Evolutionary conservation across 2,329 filamentous ascomycete genomes (phyloP).

Genomic region (Leptographium lundbergii): DNA sequence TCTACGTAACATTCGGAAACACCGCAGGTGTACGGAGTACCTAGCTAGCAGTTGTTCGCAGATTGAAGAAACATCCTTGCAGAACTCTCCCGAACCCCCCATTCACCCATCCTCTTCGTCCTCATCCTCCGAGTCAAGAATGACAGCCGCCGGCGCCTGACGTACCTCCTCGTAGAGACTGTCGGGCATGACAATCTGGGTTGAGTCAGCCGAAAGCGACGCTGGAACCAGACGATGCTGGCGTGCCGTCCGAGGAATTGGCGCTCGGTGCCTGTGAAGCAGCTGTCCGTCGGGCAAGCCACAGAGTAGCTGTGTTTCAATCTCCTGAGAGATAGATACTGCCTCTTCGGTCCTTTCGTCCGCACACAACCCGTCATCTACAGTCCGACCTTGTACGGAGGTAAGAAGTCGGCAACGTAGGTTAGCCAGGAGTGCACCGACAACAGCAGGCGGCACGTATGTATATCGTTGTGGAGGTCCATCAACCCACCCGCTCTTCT

Average conservation of each 20-base stretch:
- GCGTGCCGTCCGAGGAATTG: neutral
- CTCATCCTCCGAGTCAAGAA: conserved; percentile 29
- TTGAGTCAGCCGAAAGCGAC: conserved; percentile 20
- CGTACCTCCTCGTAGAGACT: conserved; percentile 28
- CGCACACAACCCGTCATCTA: neutral
- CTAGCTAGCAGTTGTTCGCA: neutral
- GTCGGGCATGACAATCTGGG: conserved; percentile 39
- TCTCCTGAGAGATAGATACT: conserved; percentile 35
- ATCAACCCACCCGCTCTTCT: conserved; percentile 40
- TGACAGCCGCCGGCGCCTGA: conserved; percentile 21
- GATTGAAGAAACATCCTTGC: neutral
- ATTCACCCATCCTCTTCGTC: neutral
- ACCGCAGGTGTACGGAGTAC: neutral
- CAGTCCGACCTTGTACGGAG: neutral
- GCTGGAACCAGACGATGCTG: neutral
- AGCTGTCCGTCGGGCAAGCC: conserved; percentile 22
- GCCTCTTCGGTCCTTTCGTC: neutral
- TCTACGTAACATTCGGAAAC: neutral
- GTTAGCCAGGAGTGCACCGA: conserved; percentile 46
- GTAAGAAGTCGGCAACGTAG: conserved; percentile 32
- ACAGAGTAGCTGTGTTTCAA: conserved; percentile 36
- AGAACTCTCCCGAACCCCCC: neutral
- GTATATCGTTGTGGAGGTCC: conserved; percentile 34
- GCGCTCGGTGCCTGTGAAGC: too few species aligned
- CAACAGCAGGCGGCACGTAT: conserved; percentile 43